phyloP scores from a whole-genome alignment of 371 early-diverging fungal species.

The Rhizopus stolonifer region DNA sequence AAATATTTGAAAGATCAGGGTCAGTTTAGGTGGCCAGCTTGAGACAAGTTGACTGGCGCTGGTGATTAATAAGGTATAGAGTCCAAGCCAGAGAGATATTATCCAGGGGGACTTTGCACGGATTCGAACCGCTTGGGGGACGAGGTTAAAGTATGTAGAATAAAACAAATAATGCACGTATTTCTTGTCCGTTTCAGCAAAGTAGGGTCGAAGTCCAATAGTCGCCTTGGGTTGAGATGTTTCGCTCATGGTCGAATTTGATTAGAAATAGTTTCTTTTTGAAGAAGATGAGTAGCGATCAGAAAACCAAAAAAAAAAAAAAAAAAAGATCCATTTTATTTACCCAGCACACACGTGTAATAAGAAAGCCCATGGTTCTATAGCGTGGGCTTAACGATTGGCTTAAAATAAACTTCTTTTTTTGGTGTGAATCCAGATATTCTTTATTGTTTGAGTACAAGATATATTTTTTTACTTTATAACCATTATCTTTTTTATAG shows the following conservation, averaged over 20 bases:
- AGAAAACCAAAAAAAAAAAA: background rate
- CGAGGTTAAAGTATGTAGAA: constrained; percentile 44
- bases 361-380: background rate
- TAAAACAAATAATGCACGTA: constrained; percentile 45
- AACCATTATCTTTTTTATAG: too few relatives aligned
- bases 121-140: constrained; percentile 35
- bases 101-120: constrained; percentile 33
- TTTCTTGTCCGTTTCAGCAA: constrained; percentile 39
- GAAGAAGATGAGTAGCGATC: background rate
- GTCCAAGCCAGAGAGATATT: constrained; percentile 18
- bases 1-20: constrained; percentile 16
- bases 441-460: too few relatives aligned
- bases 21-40: constrained; percentile 11
- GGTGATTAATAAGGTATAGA: constrained; percentile 19
- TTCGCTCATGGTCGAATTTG: background rate
- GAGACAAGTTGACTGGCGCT: constrained; percentile 13
- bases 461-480: too few relatives aligned
- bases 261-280: background rate
- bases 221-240: constrained; percentile 20
- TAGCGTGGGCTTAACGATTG: background rate
- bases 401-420: background rate
- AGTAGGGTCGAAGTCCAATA: constrained; percentile 43
- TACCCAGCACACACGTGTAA: background rate
- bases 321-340: background rate
- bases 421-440: background rate